Percentiles rank a stretch among this genome's conserved stretches.
phyloP scores from a whole-genome alignment of 1,139 yeast genomes.

The Saccharomyces uvarum region DNA sequence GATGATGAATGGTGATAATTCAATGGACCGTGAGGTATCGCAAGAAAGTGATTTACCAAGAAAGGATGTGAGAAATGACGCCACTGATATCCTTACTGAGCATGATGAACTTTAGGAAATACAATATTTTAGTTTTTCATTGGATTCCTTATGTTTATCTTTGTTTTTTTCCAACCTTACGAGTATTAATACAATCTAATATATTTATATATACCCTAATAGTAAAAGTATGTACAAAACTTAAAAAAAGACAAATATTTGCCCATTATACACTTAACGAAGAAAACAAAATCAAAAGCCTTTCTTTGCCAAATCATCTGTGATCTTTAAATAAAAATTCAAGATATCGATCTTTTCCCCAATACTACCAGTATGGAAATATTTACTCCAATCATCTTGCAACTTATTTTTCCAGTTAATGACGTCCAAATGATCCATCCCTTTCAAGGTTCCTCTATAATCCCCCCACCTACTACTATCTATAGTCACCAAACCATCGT shows the following conservation, averaged over 20 bases:
- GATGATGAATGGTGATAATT: too few relatives aligned
- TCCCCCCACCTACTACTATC: constrained; percentile 77
- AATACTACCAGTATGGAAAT: constrained; percentile 10
- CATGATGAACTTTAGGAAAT: neutral
- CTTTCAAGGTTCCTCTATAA: constrained; percentile 66
- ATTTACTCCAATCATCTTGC: constrained; percentile 32
- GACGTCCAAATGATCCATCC: constrained; percentile 78
- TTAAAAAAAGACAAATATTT: neutral
- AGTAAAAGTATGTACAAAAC: neutral
- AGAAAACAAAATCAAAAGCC: constrained; percentile 42
- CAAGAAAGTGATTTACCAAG: too few relatives aligned
- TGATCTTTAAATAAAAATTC: constrained; percentile 67
- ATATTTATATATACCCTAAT: neutral
- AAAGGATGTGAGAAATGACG: neutral
- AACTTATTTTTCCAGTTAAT: constrained; percentile 72
- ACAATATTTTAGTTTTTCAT: neutral
- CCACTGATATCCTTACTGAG: neutral
- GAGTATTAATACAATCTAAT: neutral
- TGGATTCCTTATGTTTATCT: neutral
- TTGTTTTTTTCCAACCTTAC: neutral
- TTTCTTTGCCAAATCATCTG: constrained; percentile 56
- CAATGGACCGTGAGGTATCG: too few relatives aligned
- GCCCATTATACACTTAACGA: neutral
- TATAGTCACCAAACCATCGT: constrained; percentile 83
- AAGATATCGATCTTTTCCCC: constrained; percentile 46